Evolutionary conservation across 805 yeast species (phyloP).

Genomic region (Candida insectorum): DNA sequence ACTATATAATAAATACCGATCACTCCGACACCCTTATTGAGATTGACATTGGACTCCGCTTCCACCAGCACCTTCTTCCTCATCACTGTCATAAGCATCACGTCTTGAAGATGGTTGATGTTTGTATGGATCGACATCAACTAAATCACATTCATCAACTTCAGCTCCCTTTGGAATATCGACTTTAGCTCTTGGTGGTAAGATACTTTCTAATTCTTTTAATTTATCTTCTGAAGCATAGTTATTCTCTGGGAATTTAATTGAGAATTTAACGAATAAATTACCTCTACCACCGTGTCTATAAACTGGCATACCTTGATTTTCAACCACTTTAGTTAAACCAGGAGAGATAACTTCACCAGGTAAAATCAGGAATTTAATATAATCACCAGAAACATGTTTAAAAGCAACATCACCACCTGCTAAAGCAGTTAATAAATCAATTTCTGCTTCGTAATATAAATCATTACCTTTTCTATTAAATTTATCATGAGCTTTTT

Average conservation of each 20-base stretch:
- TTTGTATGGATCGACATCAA: constrained; percentile 63
- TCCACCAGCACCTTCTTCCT: constrained; percentile 52
- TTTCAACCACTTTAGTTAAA: constrained; percentile 72
- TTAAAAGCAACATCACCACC: constrained; percentile 90
- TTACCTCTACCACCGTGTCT: constrained; percentile 88
- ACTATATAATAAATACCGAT: too few species aligned
- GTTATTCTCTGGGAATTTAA: constrained; percentile 80
- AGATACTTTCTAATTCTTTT: constrained; percentile 64
- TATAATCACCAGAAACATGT: constrained; percentile 89
- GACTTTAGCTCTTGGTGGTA: constrained; percentile 71
- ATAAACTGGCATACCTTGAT: constrained; percentile 96
- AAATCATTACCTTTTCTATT: constrained; percentile 88
- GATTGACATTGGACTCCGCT: constrained; percentile 92
- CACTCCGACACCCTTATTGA: too few species aligned
- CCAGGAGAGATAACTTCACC: constrained; percentile 94
- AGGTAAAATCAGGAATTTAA: constrained; percentile 77
- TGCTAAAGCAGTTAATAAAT: constrained; percentile 89
- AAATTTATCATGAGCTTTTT: constrained; percentile 80
- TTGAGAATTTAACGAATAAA: constrained; percentile 77
- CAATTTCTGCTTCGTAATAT: constrained; percentile 80
- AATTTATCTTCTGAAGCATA: constrained; percentile 75
- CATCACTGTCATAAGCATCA: constrained; percentile 44
- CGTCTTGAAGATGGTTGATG: constrained; percentile 45
- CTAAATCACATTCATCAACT: constrained; percentile 76
- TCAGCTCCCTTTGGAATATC: constrained; percentile 67